These are phyloP conservation scores for Microbotryomycetes sp. DNA, from an alignment of 1,284 basidiomycete genomes.

Conservation along the genomic window DNA sequence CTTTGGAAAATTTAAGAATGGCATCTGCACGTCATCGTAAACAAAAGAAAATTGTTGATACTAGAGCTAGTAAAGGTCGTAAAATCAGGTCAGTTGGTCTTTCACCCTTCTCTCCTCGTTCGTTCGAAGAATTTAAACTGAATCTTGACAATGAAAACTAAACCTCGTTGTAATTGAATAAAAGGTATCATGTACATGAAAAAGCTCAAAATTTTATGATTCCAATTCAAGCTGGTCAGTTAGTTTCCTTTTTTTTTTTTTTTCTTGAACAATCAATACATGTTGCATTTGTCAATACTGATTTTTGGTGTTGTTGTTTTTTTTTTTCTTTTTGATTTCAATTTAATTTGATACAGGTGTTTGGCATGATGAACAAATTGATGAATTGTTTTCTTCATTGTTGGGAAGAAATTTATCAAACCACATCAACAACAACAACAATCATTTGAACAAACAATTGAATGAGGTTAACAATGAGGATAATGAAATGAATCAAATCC, in stretches of 20 bases:
- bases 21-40: conserved; percentile 56
- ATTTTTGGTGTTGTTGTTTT: too few species aligned
- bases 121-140: background rate
- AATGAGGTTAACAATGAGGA: background rate
- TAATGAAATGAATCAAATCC: background rate
- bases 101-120: background rate
- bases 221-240: conserved; percentile 51
- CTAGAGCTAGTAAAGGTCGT: conserved; percentile 86
- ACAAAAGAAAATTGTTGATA: conserved; percentile 75
- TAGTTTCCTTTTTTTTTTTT: background rate
- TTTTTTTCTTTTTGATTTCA: too few species aligned
- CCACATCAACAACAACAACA: background rate
- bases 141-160: background rate
- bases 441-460: background rate
- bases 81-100: conserved; percentile 67
- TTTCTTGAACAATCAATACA: too few species aligned
- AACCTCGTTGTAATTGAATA: conserved; percentile 2
- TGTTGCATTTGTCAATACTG: too few species aligned
- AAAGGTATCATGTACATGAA: conserved; percentile 82
- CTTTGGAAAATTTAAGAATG: conserved; percentile 43
- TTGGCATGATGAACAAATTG: conserved; percentile 91
- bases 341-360: conserved; percentile 21
- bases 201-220: conserved; percentile 93
- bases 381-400: conserved; percentile 79
- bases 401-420: conserved; percentile 50